phyloP scores from a whole-genome alignment of 2,329 filamentous ascomycete species.

The Westerdykella aurantiaca region DNA sequence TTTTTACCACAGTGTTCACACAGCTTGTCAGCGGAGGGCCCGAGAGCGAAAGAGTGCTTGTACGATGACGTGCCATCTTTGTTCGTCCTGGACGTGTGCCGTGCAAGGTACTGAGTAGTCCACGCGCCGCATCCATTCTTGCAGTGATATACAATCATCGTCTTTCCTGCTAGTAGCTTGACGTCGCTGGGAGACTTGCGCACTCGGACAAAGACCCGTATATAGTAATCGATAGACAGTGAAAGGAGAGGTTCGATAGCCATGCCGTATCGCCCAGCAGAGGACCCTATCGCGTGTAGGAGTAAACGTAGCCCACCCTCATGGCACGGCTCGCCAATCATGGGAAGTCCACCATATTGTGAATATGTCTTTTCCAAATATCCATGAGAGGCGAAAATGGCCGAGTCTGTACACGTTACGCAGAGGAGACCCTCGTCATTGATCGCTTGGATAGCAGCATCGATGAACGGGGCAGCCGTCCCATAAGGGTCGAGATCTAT shows the following conservation, averaged over 20 bases:
- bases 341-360: conserved; percentile 83
- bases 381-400: conserved; percentile 87
- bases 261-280: conserved; percentile 79
- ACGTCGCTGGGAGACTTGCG: conserved; percentile 75
- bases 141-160: conserved; percentile 89
- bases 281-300: conserved; percentile 70
- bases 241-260: conserved; percentile 86
- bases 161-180: conserved; percentile 85
- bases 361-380: conserved; percentile 93
- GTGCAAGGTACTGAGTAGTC: conserved; percentile 72
- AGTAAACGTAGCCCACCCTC: conserved; percentile 86
- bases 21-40: conserved; percentile 57
- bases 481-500: conserved; percentile 97
- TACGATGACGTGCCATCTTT: conserved; percentile 65
- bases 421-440: conserved; percentile 86
- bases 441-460: conserved; percentile 80
- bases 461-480: conserved; percentile 85
- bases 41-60: conserved; percentile 71
- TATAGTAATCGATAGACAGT: conserved; percentile 93
- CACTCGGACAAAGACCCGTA: conserved; percentile 79
- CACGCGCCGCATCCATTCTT: conserved; percentile 88
- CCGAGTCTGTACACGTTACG: conserved; percentile 94
- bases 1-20: conserved; percentile 83
- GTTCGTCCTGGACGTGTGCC: conserved; percentile 59
- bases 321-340: conserved; percentile 80